phyloP scores from a whole-genome alignment of 2,329 filamentous ascomycete species.

The Pseudogymnoascus sp. region DNA sequence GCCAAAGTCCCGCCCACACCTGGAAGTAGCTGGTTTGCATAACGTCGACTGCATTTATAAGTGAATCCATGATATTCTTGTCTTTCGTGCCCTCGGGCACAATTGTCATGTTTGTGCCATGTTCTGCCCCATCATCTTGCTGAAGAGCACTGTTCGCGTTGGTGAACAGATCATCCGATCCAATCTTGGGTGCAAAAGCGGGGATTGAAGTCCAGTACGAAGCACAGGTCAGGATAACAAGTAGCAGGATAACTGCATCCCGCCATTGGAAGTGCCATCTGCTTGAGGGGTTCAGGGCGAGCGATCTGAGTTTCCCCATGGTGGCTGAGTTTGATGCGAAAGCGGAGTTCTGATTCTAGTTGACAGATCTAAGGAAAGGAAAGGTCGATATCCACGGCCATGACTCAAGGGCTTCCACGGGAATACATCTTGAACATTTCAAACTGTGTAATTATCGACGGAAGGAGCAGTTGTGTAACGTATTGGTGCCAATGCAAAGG shows the following conservation, averaged over 20 bases:
- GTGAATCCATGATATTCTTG: conserved; percentile 14
- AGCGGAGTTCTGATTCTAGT: background rate
- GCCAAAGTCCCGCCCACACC: conserved; percentile 73
- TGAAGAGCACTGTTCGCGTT: background rate
- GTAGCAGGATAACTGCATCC: background rate
- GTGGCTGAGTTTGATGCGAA: background rate
- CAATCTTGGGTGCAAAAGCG: background rate
- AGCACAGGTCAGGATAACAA: background rate
- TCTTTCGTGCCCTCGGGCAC: conserved; percentile 10
- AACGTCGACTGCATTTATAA: conserved; percentile 55
- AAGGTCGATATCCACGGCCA: background rate
- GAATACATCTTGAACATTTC: background rate
- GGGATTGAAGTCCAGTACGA: conserved; percentile 1
- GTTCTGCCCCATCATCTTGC: background rate
- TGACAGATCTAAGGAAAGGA: background rate
- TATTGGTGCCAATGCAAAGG: background rate
- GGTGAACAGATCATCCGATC: background rate
- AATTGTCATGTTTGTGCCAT: background rate
- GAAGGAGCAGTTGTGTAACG: background rate
- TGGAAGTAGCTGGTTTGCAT: conserved; percentile 75
- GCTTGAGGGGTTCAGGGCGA: background rate
- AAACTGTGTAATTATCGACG: background rate
- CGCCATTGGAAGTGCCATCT: background rate
- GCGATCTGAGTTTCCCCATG: background rate
- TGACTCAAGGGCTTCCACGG: background rate